A percentile compares a stretch with the other conserved stretches of the same genome.
phyloP scores from a whole-genome alignment of 148 eudicot genomes.

The Heliamphora exappendiculata region DNA sequence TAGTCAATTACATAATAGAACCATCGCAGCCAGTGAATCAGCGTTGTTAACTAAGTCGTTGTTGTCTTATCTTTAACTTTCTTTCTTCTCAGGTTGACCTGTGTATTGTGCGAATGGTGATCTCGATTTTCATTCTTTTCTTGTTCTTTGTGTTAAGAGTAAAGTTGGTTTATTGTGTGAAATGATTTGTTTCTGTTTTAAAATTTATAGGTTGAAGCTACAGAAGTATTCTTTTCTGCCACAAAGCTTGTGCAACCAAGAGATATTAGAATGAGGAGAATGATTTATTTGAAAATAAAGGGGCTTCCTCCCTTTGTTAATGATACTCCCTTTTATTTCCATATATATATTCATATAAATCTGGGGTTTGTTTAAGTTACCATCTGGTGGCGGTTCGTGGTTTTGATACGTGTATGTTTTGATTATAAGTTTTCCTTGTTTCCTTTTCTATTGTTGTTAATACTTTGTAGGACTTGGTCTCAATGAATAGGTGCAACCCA shows the following conservation, averaged over 20 bases:
- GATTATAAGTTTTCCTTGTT: not conserved
- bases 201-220: conserved; percentile 65
- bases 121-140: no score
- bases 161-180: not conserved
- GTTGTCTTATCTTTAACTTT: no score
- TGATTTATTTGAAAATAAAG: conserved; percentile 89
- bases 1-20: no score
- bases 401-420: not conserved
- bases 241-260: conserved; percentile 84
- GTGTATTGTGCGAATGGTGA: no score
- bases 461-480: conserved; percentile 67
- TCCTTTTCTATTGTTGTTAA: not conserved
- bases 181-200: not conserved
- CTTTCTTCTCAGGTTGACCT: no score
- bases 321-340: conserved; percentile 14
- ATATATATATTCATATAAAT: conserved; percentile 6
- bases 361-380: no score
- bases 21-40: no score
- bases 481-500: conserved; percentile 94
- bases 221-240: conserved; percentile 85
- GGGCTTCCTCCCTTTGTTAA: conserved; percentile 92
- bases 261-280: conserved; percentile 77
- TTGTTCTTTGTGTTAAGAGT: no score
- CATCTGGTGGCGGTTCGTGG: no score
- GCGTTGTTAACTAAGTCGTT: no score